Conservation (phyloP, 73 alveolate species). For the Paramecium sexaurelia region DNA sequence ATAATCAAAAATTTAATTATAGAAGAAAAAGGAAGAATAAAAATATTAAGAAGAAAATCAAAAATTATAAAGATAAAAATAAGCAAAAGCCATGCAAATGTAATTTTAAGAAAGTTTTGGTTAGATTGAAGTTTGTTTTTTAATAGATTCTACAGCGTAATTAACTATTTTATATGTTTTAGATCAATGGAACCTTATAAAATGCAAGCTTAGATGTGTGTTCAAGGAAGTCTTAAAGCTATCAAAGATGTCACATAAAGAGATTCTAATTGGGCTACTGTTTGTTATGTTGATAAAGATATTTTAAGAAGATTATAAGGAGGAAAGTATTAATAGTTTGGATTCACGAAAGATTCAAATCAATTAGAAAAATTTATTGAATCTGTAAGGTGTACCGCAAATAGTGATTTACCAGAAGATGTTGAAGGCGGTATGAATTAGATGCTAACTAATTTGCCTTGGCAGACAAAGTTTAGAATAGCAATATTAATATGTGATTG, state of each 20-base stretch:
- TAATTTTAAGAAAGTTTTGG: background rate
- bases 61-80: background rate
- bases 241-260: slow-evolving; percentile 5
- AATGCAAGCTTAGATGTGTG: background rate
- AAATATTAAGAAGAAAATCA: background rate
- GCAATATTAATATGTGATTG: slow-evolving; percentile 82
- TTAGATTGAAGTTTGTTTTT: background rate
- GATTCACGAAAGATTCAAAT: background rate
- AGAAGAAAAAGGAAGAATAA: background rate
- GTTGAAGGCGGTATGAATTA: slow-evolving; percentile 74
- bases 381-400: slow-evolving; percentile 45
- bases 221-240: background rate
- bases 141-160: slow-evolving; percentile 16
- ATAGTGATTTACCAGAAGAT: slow-evolving; percentile 79
- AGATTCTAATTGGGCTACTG: background rate
- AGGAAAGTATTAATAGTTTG: background rate
- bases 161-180: background rate
- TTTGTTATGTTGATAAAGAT: background rate
- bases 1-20: background rate
- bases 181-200: slow-evolving; percentile 43
- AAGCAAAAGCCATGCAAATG: background rate
- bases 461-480: slow-evolving; percentile 73
- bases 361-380: background rate
- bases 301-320: background rate
- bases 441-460: slow-evolving; percentile 64